phyloP scores from a whole-genome alignment of 495 filamentous ascomycete genomes.

The Friedmanniomyces simplex region DNA sequence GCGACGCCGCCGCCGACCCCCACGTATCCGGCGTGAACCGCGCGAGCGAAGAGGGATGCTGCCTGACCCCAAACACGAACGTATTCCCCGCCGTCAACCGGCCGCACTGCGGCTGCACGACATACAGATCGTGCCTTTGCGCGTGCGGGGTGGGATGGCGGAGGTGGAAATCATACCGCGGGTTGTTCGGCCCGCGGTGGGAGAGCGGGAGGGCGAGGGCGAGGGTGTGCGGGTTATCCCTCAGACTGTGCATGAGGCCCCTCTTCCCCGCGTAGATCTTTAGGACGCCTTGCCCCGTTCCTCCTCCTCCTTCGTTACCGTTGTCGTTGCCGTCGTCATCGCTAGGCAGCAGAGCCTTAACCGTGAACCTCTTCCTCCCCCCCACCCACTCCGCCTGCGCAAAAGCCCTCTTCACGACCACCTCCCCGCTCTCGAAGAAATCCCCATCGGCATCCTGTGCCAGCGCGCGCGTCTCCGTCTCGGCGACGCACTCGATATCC shows the following conservation, averaged over 20 bases:
- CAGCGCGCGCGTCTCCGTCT: slow-evolving; percentile 70
- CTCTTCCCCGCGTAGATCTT: slow-evolving; percentile 91
- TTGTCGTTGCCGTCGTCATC: too few relatives aligned
- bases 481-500: slow-evolving; percentile 89
- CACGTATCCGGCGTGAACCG: slow-evolving; percentile 38
- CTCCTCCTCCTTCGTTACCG: too few relatives aligned
- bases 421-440: slow-evolving; percentile 83
- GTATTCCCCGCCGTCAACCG: slow-evolving; percentile 86
- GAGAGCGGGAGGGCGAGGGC: slow-evolving; percentile 84
- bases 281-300: slow-evolving; percentile 72
- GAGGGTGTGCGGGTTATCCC: slow-evolving; percentile 84
- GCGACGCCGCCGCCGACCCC: too few relatives aligned
- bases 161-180: slow-evolving; percentile 82
- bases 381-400: slow-evolving; percentile 85
- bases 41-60: slow-evolving; percentile 64
- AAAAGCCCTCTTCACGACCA: slow-evolving; percentile 72
- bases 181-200: slow-evolving; percentile 88
- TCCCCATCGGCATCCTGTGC: slow-evolving; percentile 80
- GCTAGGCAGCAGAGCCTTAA: slow-evolving; percentile 83
- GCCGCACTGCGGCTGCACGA: slow-evolving; percentile 86
- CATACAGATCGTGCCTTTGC: slow-evolving; percentile 90
- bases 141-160: slow-evolving; percentile 96
- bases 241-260: slow-evolving; percentile 90
- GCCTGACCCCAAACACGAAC: slow-evolving; percentile 90
- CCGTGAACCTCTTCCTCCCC: slow-evolving; percentile 77